phyloP scores from a whole-genome alignment of 768 basidiomycete species.

The Epithele typhae region DNA sequence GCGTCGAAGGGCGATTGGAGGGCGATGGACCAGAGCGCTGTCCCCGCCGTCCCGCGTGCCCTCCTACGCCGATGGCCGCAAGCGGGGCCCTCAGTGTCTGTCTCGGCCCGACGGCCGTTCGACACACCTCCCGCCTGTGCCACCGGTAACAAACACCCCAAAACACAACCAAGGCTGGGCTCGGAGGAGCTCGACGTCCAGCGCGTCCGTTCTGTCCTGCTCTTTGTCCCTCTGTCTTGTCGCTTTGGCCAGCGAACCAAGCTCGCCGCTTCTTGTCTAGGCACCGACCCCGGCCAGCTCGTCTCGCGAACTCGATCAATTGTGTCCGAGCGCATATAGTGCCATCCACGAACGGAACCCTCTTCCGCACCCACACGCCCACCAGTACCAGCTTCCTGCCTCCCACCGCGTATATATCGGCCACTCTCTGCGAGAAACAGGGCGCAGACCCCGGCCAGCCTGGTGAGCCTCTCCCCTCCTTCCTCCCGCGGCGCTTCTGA shows the following conservation, averaged over 20 bases:
- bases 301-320: neutral
- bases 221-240: neutral
- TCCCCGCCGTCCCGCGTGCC: too few species aligned
- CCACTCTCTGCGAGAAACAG: neutral
- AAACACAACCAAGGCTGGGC: slow-evolving; percentile 2
- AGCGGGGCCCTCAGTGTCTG: too few species aligned
- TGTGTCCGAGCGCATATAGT: neutral
- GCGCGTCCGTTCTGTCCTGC: neutral
- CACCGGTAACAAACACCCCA: slow-evolving; percentile 10
- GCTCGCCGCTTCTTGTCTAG: neutral
- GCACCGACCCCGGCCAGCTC: slow-evolving; percentile 4
- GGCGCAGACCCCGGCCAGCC: slow-evolving; percentile 3
- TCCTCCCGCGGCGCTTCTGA: slow-evolving; percentile 8
- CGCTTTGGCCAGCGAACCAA: too few species aligned
- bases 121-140: too few species aligned
- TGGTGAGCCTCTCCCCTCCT: slow-evolving; percentile 2
- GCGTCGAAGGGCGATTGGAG: too few species aligned
- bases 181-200: neutral
- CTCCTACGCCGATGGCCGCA: too few species aligned
- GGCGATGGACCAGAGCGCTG: too few species aligned
- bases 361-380: neutral
- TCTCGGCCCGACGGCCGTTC: too few species aligned
- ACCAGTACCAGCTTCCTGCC: neutral
- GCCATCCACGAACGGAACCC: neutral
- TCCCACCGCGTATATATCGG: neutral